Evolutionary conservation across 2,329 filamentous ascomycete genomes (phyloP), one percentile per base, ranked within the genome.

Genomic region (Penicillium sp.): DNA sequence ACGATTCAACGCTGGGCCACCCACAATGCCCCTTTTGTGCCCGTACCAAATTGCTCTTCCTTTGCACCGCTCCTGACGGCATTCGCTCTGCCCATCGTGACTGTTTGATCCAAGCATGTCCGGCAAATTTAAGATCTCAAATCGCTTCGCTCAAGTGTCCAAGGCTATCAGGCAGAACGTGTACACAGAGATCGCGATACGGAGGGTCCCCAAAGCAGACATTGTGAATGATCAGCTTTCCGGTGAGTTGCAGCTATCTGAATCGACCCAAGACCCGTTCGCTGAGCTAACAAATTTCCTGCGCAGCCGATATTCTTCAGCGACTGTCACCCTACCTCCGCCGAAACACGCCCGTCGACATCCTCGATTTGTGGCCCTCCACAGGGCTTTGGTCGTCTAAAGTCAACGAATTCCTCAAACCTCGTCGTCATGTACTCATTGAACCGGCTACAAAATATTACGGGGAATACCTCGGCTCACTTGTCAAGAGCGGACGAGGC

Each of bases 351-450:
- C 89, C 89, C 48, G 91, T 92, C 72, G 91, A 95, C 63, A 80
- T 97, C 40, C 76, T 99, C 62, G 92, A 97, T 66, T 76, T 96
- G 50, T 90, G 92, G 68, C 92, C 92, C 0, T 91, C 91, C 13
- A 75, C 76, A 1, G 90, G 91, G 8, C 48, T 95, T 2, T 94
- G 88, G 83, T 95, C 92, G 30, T 76, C 77, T 25, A 89, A 87
- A 63, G 76, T 97, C 0, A 85, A 96, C 66, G 79, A 89, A 0
- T 74, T 81, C 41, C 77, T 99, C 7, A 75, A 90, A 63, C 92
- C 92, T 4, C 85, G 90, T 51, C 85, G 83, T 5, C 94, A 99
- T 74, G 75, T 96, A 40, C 77, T 99, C 38, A 79, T 96, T 71
- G 92, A 97, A 64, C 84, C 86, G 2, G 81, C 89, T 30, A 69